Evolutionary conservation across 192 early-diverging fungal species (phyloP), one percentile per base, ranked within the genome.

Genomic region (Funneliformis geosporum): DNA sequence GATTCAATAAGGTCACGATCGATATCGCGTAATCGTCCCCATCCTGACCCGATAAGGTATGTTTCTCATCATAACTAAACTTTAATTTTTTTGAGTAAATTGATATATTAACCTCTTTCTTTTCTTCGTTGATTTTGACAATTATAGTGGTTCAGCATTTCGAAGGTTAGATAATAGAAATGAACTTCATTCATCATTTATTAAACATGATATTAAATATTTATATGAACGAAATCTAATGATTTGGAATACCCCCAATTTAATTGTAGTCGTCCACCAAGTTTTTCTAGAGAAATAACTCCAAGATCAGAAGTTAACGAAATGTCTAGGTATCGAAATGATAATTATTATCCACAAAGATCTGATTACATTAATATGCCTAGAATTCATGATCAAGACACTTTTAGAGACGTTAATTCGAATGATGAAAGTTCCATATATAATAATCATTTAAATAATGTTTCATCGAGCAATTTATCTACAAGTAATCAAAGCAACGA

Each of bases 261-360:
- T 55, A 21, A 23, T 8, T 40, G 28, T 33, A 66, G 33, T 66
- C 27, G 64, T 18, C 25, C 64, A 16, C 12, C 33, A 33, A 66
- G 18, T 66, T 66, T 66, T 18, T 14, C 18, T 66, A 10, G 16
- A 33, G 64, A 66, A 18, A 33, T 6, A 1, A 33, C 33, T 5
- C 64, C 25, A 66, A 66, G 25, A 66, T 66, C 64, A 1, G 64
- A 66, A 40, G 39, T 40, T 21, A 69, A 39, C 8, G 33, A 69
- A 39, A 39, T 39, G 21, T 69, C 67, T 16, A 69, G 67, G 39
- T 42, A 69, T n/a, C 67, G 67, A 69, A 69, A 69, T 69, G 39
- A 69, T 69, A 40, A 69, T 69, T 69, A 23, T 64, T 64, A 23
- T 64, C n/a, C 23, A 64, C 50, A 55, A 18, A 55, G 50, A 55